Percentiles rank a stretch among this genome's conserved stretches.
These are phyloP conservation scores for Salix suchowensis DNA, from an alignment of 345 rosid species.

Conservation along the genomic window DNA sequence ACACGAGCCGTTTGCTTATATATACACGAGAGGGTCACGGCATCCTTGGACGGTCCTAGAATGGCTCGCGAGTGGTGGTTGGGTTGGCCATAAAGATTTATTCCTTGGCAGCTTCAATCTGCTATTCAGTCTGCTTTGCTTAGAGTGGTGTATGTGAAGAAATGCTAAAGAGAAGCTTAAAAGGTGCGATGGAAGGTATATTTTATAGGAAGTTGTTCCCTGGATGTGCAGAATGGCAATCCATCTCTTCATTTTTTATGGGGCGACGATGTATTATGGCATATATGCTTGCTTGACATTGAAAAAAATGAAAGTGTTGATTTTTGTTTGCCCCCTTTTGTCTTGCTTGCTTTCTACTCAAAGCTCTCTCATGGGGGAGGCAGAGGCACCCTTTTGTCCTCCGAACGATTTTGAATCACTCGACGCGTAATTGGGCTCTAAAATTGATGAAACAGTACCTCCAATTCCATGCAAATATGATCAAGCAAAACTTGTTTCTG, in stretches of 20 bases:
- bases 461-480: background rate
- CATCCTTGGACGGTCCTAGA: slow-evolving; percentile 4
- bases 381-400: background rate
- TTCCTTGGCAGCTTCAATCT: slow-evolving; percentile 42
- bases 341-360: slow-evolving; percentile 86
- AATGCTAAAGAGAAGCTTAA: slow-evolving; percentile 18
- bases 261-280: slow-evolving; percentile 19
- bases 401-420: background rate
- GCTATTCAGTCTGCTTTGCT: slow-evolving; percentile 34
- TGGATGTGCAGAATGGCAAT: background rate
- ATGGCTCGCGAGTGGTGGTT: slow-evolving; percentile 21
- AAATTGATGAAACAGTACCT: background rate
- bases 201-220: slow-evolving; percentile 11
- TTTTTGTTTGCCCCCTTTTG: slow-evolving; percentile 26
- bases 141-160: slow-evolving; percentile 32
- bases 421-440: background rate
- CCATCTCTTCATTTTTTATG: background rate
- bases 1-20: background rate
- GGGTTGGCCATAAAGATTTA: slow-evolving; percentile 41
- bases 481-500: background rate
- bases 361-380: slow-evolving; percentile 18
- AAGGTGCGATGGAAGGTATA: slow-evolving; percentile 8
- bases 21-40: background rate
- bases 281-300: slow-evolving; percentile 78
- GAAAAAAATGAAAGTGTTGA: slow-evolving; percentile 29